Conservation (phyloP, 1,284 basidiomycete genomes). For the Microbotryum silenes-acaulis region DNA sequence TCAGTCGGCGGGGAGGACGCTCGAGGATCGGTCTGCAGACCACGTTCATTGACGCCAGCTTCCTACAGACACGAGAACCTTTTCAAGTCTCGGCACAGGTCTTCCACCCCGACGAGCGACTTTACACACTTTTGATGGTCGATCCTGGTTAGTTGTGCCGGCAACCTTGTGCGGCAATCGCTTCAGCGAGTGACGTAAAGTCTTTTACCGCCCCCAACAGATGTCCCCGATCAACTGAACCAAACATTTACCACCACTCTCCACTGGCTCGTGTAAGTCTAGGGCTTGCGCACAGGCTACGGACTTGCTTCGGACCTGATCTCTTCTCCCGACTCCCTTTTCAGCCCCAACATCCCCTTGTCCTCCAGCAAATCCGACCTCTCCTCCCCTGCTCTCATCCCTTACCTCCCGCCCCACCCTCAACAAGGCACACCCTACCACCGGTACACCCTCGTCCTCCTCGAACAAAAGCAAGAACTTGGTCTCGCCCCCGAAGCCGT, state of each 20-base stretch:
- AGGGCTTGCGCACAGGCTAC: conserved; percentile 1
- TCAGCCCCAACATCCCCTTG: conserved; percentile 70
- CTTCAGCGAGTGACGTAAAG: not conserved
- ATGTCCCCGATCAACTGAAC: conserved; percentile 65
- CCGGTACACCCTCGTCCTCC: conserved; percentile 67
- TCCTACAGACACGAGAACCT: conserved; percentile 51
- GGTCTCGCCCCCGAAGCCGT: conserved; percentile 39
- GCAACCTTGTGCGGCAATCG: not conserved
- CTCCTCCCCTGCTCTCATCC: conserved; percentile 42
- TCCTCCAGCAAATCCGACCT: conserved; percentile 51
- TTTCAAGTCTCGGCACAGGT: conserved; percentile 63
- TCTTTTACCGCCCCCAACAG: conserved; percentile 41
- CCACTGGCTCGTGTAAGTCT: conserved; percentile 74
- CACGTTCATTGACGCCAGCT: conserved; percentile 34
- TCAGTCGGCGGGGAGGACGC: conserved; percentile 35
- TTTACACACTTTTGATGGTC: conserved; percentile 83
- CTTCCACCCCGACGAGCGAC: conserved; percentile 66
- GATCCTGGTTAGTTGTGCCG: conserved; percentile 57
- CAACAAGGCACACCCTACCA: conserved; percentile 76
- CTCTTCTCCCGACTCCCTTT: not conserved
- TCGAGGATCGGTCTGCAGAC: conserved; percentile 27
- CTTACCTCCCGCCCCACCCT: conserved; percentile 79
- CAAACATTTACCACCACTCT: conserved; percentile 63
- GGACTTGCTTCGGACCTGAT: conserved; percentile 8
- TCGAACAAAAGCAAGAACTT: conserved; percentile 52